Evolutionary conservation across 2,329 filamentous ascomycete species (phyloP).

Genomic region (Dissoconium aciculare): DNA sequence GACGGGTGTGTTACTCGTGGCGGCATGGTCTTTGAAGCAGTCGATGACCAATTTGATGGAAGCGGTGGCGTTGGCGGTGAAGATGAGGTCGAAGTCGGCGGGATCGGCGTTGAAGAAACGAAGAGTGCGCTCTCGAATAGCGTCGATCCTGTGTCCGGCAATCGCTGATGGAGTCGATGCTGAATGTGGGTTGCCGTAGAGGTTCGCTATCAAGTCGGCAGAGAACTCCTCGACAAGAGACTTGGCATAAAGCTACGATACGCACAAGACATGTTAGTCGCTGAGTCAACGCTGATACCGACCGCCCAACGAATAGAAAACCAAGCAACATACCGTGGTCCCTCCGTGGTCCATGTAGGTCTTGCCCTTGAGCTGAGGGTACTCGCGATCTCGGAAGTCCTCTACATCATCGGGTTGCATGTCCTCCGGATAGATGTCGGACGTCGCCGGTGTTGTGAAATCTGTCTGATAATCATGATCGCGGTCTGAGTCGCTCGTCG

Average conservation of each 20-base stretch:
- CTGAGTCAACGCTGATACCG: background rate
- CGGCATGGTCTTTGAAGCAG: slow-evolving; percentile 39
- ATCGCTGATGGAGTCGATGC: slow-evolving; percentile 44
- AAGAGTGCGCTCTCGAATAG: slow-evolving; percentile 39
- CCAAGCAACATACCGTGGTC: slow-evolving; percentile 25
- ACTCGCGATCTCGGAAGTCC: slow-evolving; percentile 26
- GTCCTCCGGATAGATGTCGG: slow-evolving; percentile 19
- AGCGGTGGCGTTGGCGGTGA: slow-evolving; percentile 47
- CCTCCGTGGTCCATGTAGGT: slow-evolving; percentile 28
- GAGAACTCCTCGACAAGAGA: slow-evolving; percentile 44
- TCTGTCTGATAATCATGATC: slow-evolving; percentile 24
- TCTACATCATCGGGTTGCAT: slow-evolving; percentile 26
- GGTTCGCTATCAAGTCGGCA: slow-evolving; percentile 37
- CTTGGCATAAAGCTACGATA: slow-evolving; percentile 41
- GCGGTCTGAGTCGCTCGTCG: slow-evolving; percentile 21
- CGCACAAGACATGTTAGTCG: slow-evolving; percentile 11
- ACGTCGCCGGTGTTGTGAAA: slow-evolving; percentile 22
- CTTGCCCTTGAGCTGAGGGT: slow-evolving; percentile 31
- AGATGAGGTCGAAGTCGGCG: slow-evolving; percentile 45
- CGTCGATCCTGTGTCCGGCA: slow-evolving; percentile 43
- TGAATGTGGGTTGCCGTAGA: slow-evolving; percentile 58
- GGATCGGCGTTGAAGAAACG: slow-evolving; percentile 45
- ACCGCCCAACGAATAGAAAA: slow-evolving; percentile 1
- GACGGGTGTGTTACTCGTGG: slow-evolving; percentile 32
- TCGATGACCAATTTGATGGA: slow-evolving; percentile 49